Evolutionary conservation across 768 basidiomycete genomes (phyloP).

Genomic region (Termitomyces sp.): DNA sequence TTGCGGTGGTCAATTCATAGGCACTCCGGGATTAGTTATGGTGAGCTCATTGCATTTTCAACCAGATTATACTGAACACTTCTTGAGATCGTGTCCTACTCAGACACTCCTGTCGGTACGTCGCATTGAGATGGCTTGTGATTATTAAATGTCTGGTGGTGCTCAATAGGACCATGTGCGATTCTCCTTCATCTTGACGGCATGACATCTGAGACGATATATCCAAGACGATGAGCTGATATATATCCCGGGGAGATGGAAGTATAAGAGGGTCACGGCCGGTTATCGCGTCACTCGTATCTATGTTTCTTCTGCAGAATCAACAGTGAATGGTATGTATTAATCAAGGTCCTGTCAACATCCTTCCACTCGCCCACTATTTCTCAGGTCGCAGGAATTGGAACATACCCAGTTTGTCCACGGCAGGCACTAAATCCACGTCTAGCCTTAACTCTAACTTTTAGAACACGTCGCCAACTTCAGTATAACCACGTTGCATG

Average conservation of each 20-base stretch:
- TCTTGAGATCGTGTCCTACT: no score
- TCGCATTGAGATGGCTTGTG: background rate
- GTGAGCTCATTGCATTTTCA: constrained; percentile 9
- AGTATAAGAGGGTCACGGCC: constrained; percentile 17
- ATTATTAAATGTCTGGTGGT: no score
- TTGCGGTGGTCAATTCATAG: constrained; percentile 23
- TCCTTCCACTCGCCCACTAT: background rate
- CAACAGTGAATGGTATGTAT: constrained; percentile 21
- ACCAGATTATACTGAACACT: background rate
- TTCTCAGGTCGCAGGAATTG: constrained; percentile 24
- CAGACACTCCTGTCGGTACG: constrained; percentile 16
- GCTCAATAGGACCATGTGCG: background rate
- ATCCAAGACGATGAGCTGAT: constrained; percentile 26
- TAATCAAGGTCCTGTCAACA: background rate
- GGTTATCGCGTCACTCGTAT: constrained; percentile 28
- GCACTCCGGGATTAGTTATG: constrained; percentile 20
- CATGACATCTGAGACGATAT: background rate
- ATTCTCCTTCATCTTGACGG: background rate
- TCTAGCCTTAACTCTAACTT: background rate
- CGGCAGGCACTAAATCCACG: background rate
- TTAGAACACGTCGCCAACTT: constrained; percentile 26
- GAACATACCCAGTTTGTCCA: constrained; percentile 26
- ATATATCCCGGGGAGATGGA: constrained; percentile 28
- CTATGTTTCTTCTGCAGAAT: constrained; percentile 25
- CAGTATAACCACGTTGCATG: constrained; percentile 14